Base-by-base conservation (phyloP, 352 stramenopile species). In the Pythium phragmiticola region DNA sequence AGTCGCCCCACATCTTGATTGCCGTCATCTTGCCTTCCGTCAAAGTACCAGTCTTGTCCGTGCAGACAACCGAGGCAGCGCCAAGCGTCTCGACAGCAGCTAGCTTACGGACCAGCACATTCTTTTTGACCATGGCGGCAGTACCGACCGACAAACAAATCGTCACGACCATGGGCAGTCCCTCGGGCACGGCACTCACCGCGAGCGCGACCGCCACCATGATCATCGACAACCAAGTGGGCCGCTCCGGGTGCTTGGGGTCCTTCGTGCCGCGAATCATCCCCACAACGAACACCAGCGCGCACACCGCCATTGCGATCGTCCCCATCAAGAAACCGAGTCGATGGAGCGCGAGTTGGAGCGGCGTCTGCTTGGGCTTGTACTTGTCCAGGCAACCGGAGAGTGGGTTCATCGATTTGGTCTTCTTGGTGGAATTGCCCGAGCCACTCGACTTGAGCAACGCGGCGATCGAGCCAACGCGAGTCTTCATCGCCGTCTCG, bases 1-100 rank as follows among this genome's bases (percentile, higher is more conserved):
- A 90, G 65, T 89, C 82, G 12, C 78, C 74, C 78, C 80, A 94
- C 47, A 91, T 71, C 65, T 89, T 90, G 36, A 92, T 73, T 0
- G 82, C 85, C 3, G 82, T 90, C 85, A 94, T 94, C 54, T 91
- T 88, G 46, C 85, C 85, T 43, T 91, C 83, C 0, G 95, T 98
- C 12, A 98, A 70, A 12, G 95, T 98, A 12, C 95, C 95, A 0
- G 95, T 98, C 78, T 98, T 98, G 74, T 98, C 95, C 0, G 83
- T 91, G 47, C 82, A 98, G 50, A 97, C 94, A 0, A 98, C 91
- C 7, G 90, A 97, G 4, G 92, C 95, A 6, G 94, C 89, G 12
- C 87, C 90, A 56, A 98, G 88, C 33, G 80, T 90, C 65, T 91
- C 76, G 14, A 92, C 78, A 7, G 92, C 81, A 3, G 87, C 80